Evolutionary conservation across 306 rosid genomes (phyloP).

Genomic region (Delonix regia): DNA sequence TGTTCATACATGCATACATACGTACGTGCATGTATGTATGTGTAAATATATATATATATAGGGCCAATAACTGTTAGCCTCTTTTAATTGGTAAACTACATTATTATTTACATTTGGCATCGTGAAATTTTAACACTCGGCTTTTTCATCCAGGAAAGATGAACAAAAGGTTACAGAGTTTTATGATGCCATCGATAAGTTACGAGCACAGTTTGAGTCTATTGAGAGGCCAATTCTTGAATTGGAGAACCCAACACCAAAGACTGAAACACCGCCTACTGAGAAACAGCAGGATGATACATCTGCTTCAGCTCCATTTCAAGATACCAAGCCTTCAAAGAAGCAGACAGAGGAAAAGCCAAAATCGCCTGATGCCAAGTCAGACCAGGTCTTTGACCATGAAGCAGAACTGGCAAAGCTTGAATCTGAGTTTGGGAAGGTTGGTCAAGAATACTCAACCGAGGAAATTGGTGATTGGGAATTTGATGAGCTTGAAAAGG

Average conservation of each 20-base stretch:
- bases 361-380: slow-evolving; percentile 47
- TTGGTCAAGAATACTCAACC: slow-evolving; percentile 67
- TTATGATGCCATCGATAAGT: slow-evolving; percentile 68
- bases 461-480: slow-evolving; percentile 97
- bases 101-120: slow-evolving; percentile 11
- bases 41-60: no score
- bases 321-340: slow-evolving; percentile 39
- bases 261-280: slow-evolving; percentile 52
- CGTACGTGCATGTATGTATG: no score
- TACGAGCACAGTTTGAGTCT: slow-evolving; percentile 67
- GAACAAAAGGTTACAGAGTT: slow-evolving; percentile 74
- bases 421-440: slow-evolving; percentile 90
- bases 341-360: slow-evolving; percentile 44
- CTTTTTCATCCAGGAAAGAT: slow-evolving; percentile 67
- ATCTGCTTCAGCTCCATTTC: slow-evolving; percentile 37
- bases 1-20: no score
- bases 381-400: slow-evolving; percentile 56
- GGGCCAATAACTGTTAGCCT: no score
- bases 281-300: slow-evolving; percentile 46
- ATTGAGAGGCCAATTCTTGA: slow-evolving; percentile 87
- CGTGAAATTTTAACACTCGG: slow-evolving; percentile 5
- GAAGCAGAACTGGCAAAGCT: slow-evolving; percentile 88
- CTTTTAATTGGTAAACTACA: neutral
- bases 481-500: slow-evolving; percentile 96
- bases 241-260: slow-evolving; percentile 68